A percentile compares a stretch with the other conserved stretches of the same genome.
Evolutionary conservation across 352 stramenopile genomes (phyloP).

Genomic region (Phytopythium cucurbitacearum): DNA sequence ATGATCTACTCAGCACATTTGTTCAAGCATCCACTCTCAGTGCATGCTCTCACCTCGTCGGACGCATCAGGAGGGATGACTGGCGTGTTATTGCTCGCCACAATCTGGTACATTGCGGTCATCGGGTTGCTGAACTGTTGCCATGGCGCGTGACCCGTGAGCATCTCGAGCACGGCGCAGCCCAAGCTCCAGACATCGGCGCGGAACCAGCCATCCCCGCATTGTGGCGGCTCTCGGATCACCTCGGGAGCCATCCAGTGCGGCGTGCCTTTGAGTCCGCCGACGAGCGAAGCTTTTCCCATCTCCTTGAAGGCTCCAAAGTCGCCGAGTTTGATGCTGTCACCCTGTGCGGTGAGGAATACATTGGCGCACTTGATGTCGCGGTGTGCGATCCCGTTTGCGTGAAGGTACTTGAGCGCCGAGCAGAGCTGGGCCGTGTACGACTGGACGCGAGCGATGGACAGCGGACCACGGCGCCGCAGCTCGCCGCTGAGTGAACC

Average conservation of each 20-base stretch:
- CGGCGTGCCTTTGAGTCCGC: constrained; percentile 83
- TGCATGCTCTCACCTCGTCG: constrained; percentile 32
- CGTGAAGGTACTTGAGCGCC: constrained; percentile 84
- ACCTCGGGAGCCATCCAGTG: constrained; percentile 93
- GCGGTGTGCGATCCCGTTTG: constrained; percentile 84
- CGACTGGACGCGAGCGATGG: constrained; percentile 34
- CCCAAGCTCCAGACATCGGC: constrained; percentile 93
- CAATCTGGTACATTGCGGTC: constrained; percentile 91
- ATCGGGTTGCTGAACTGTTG: constrained; percentile 85
- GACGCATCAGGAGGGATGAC: constrained; percentile 50
- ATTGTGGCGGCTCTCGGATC: constrained; percentile 43
- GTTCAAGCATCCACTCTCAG: not conserved
- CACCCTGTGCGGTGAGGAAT: constrained; percentile 26
- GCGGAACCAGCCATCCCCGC: constrained; percentile 72
- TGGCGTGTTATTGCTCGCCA: constrained; percentile 59
- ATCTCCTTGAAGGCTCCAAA: constrained; percentile 79
- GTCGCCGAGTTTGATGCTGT: constrained; percentile 67
- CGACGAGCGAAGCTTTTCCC: constrained; percentile 58
- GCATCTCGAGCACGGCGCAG: constrained; percentile 92
- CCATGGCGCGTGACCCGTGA: constrained; percentile 89
- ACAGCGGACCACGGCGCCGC: constrained; percentile 39
- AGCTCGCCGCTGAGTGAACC: constrained; percentile 68
- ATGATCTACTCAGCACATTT: not conserved
- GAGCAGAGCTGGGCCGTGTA: constrained; percentile 83
- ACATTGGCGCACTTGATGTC: constrained; percentile 89